Evolutionary conservation across 2,329 filamentous ascomycete genomes (phyloP).

Genomic region (Fusarium duplospermum): DNA sequence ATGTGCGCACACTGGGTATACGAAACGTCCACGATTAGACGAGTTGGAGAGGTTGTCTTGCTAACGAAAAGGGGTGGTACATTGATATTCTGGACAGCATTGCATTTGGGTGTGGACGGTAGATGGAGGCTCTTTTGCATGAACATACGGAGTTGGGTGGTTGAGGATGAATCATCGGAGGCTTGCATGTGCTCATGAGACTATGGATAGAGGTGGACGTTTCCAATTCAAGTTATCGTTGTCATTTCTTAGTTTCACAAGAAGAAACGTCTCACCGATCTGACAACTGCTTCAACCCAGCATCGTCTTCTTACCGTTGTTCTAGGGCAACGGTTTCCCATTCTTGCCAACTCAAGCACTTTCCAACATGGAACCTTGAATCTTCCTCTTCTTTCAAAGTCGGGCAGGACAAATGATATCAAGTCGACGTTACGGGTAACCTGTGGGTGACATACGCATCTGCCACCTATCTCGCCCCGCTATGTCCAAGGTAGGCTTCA

Average conservation of each 20-base stretch:
- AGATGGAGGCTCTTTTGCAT: conserved; percentile 1
- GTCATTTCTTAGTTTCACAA: background rate
- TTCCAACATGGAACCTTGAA: background rate
- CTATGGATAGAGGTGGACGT: background rate
- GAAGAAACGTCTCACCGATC: background rate
- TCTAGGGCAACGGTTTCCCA: background rate
- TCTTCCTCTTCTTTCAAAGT: background rate
- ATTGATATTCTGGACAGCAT: background rate
- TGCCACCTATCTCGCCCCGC: background rate
- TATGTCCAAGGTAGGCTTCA: background rate
- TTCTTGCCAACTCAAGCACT: background rate
- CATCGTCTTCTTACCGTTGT: background rate
- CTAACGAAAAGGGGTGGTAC: background rate
- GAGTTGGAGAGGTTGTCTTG: background rate
- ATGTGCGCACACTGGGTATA: background rate
- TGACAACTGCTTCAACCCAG: background rate
- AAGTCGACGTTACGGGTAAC: background rate
- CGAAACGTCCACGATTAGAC: background rate
- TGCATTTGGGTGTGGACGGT: background rate
- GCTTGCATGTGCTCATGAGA: background rate
- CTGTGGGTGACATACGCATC: background rate
- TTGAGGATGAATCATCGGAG: background rate
- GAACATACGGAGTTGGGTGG: background rate
- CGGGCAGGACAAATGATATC: accelerated
- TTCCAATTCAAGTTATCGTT: background rate